Evolutionary conservation across 371 early-diverging fungal genomes (phyloP).

Genomic region (Lichtheimia corymbifera): DNA sequence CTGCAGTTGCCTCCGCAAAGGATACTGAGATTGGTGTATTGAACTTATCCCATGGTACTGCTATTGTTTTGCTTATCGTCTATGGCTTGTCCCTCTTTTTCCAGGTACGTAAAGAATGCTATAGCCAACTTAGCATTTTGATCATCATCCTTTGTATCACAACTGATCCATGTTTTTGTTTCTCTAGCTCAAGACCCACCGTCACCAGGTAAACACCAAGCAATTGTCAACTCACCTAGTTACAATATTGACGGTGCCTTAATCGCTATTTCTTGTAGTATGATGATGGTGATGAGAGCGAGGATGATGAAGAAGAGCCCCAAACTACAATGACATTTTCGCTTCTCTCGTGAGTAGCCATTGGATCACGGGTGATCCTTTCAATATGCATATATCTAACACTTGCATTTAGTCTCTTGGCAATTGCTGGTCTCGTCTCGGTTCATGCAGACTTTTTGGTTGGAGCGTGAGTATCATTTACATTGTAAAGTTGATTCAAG

Average conservation of each 20-base stretch:
- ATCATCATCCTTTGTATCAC: not conserved
- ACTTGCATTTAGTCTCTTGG: constrained; percentile 38
- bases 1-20: constrained; percentile 39
- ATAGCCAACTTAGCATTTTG: constrained; percentile 63
- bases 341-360: constrained; percentile 25
- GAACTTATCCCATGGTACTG: constrained; percentile 69
- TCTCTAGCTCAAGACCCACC: constrained; percentile 58
- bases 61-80: constrained; percentile 77
- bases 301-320: constrained; percentile 50
- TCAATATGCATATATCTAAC: not conserved
- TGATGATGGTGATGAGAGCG: constrained; percentile 42
- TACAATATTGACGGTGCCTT: not conserved
- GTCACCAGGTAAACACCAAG: constrained; percentile 43
- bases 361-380: not conserved
- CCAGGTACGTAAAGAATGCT: constrained; percentile 59
- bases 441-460: constrained; percentile 85
- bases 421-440: constrained; percentile 64
- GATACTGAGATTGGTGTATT: constrained; percentile 45
- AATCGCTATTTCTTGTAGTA: constrained; percentile 64
- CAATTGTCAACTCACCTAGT: too few species aligned
- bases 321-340: constrained; percentile 50
- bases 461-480: constrained; percentile 31
- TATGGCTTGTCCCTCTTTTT: constrained; percentile 76
- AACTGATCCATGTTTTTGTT: not conserved
- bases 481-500: not conserved